Evolutionary conservation across 257 asterid genomes (phyloP).

Genomic region (Fraxinus quadrangulata): DNA sequence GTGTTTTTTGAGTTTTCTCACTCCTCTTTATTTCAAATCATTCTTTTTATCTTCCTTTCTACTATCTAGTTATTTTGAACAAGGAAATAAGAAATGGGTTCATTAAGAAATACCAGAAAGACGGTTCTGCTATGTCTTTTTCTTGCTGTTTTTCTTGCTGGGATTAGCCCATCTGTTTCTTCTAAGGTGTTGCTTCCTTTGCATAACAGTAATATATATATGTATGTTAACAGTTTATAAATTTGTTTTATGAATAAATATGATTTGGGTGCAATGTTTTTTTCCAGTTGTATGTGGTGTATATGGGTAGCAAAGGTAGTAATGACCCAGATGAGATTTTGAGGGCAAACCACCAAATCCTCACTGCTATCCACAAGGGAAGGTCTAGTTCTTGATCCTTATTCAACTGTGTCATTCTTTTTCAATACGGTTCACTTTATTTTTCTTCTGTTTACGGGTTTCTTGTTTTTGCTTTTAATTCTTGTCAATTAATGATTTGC

Average conservation of each 20-base stretch:
- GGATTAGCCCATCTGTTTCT: constrained; percentile 53
- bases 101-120: constrained; percentile 32
- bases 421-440: not conserved
- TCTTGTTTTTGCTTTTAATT: constrained; percentile 15
- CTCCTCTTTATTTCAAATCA: constrained; percentile 24
- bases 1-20: constrained; percentile 21
- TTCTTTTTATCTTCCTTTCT: constrained; percentile 20
- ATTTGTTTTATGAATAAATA: not conserved
- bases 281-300: constrained; percentile 84
- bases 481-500: constrained; percentile 20
- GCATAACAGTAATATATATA: not conserved
- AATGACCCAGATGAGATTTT: constrained; percentile 77
- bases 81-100: constrained; percentile 48
- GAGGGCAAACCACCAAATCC: constrained; percentile 75
- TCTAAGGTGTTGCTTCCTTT: constrained; percentile 54
- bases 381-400: constrained; percentile 45
- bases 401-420: not conserved
- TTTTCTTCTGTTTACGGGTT: not conserved
- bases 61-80: constrained; percentile 21
- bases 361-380: constrained; percentile 70
- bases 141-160: constrained; percentile 45
- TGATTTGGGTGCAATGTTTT: constrained; percentile 1
- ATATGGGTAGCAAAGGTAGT: constrained; percentile 76
- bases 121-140: constrained; percentile 37
- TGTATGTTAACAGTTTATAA: not conserved